A percentile compares a stretch with the other conserved stretches of the same genome.
Evolutionary conservation across 177 flowering plant genomes (phyloP).

Genomic region (Tripterygium wilfordii): DNA sequence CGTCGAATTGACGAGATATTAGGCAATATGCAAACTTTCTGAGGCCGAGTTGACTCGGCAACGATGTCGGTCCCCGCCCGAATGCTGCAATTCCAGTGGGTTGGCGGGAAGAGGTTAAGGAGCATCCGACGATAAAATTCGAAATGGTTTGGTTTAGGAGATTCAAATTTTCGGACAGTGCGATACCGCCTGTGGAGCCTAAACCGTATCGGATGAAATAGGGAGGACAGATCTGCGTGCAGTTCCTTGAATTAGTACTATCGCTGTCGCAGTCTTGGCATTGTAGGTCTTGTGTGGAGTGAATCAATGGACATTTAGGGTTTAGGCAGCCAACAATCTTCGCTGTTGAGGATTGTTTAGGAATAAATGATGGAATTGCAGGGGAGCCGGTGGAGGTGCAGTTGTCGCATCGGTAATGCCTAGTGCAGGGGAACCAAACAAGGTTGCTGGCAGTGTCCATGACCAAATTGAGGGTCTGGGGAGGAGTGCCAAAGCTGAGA

Average conservation of each 20-base stretch:
- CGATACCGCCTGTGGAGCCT: slow-evolving; percentile 58
- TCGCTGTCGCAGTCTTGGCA: slow-evolving; percentile 21
- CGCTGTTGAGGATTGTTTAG: slow-evolving; percentile 57
- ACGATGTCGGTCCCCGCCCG: slow-evolving; percentile 62
- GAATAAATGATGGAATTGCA: slow-evolving; percentile 39
- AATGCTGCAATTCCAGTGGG: slow-evolving; percentile 81
- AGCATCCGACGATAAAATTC: slow-evolving; percentile 66
- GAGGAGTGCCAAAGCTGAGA: slow-evolving; percentile 74
- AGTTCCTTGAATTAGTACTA: slow-evolving; percentile 21
- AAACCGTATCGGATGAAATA: slow-evolving; percentile 56
- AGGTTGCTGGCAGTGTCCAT: slow-evolving; percentile 74
- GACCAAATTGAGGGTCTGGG: slow-evolving; percentile 50
- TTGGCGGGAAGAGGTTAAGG: slow-evolving; percentile 46
- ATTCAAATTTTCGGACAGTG: slow-evolving; percentile 50
- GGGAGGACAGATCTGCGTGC: slow-evolving; percentile 56
- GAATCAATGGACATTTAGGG: slow-evolving; percentile 70
- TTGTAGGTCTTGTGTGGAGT: slow-evolving; percentile 4
- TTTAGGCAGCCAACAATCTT: slow-evolving; percentile 56
- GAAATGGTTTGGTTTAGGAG: slow-evolving; percentile 23
- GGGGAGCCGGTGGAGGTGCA: slow-evolving; percentile 35
- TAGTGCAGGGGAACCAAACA: slow-evolving; percentile 84
- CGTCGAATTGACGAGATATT: slow-evolving; percentile 58
- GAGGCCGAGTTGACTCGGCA: slow-evolving; percentile 59
- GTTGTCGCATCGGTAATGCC: slow-evolving; percentile 43
- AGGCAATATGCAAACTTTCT: slow-evolving; percentile 66